Conservation (phyloP, 108 stramenopile genomes). For the Fragilaria radians region DNA sequence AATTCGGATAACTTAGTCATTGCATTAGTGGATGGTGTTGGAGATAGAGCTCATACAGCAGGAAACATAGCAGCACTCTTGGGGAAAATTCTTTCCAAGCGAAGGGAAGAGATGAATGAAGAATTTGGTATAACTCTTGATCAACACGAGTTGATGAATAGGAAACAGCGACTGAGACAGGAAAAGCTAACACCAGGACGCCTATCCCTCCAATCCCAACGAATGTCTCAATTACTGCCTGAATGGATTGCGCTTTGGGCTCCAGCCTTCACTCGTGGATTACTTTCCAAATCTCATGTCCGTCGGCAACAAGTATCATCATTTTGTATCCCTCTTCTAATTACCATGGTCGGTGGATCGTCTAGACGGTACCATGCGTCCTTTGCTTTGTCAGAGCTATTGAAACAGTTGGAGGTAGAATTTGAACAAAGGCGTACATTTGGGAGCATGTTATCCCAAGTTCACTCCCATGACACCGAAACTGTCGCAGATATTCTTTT, state of each 20-base stretch:
- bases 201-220: neutral
- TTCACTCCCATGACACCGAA: neutral
- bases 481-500: slow-evolving; percentile 18
- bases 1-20: slow-evolving; percentile 3
- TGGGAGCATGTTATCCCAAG: neutral
- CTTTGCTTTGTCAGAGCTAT: slow-evolving; percentile 11
- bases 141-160: neutral
- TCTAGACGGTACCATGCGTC: slow-evolving; percentile 8
- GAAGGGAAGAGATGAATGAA: slow-evolving; percentile 13
- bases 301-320: slow-evolving; percentile 41
- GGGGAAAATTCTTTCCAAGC: slow-evolving; percentile 27
- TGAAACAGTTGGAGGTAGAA: slow-evolving; percentile 15
- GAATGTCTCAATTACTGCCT: neutral
- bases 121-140: slow-evolving; percentile 4
- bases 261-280: slow-evolving; percentile 24
- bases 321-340: slow-evolving; percentile 39
- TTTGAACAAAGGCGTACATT: neutral
- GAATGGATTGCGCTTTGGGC: slow-evolving; percentile 40
- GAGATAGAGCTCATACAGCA: slow-evolving; percentile 37
- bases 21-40: slow-evolving; percentile 44
- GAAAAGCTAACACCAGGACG: neutral
- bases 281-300: slow-evolving; percentile 16
- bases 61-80: slow-evolving; percentile 54
- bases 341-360: slow-evolving; percentile 15
- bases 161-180: neutral